Percentiles rank a stretch among this genome's conserved stretches.
These are phyloP conservation scores for Oenanthe javanica DNA, from an alignment of 140 eudicot genomes.

Conservation along the genomic window DNA sequence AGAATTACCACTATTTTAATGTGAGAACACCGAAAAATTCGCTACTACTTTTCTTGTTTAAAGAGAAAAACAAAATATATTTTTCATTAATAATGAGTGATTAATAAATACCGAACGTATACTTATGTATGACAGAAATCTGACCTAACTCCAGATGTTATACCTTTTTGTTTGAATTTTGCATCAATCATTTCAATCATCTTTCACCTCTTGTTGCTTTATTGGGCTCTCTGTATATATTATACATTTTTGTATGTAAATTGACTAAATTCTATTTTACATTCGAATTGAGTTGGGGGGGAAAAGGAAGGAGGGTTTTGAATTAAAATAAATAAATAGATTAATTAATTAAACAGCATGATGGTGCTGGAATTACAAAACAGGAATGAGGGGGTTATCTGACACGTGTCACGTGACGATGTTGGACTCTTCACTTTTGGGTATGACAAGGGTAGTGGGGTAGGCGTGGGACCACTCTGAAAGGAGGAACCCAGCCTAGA, in stretches of 20 bases:
- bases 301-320: not conserved
- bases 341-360: not conserved
- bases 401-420: slow-evolving; percentile 1
- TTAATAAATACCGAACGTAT: no score
- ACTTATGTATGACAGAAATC: no score
- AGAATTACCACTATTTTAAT: no score
- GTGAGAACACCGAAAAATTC: no score
- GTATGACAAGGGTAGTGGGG: not conserved
- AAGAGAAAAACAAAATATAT: no score
- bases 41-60: no score
- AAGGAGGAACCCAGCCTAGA: not conserved
- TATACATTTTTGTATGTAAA: not conserved
- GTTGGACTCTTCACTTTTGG: not conserved
- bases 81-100: no score
- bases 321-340: not conserved
- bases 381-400: not conserved
- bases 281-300: not conserved
- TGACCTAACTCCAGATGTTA: no score
- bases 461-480: not conserved
- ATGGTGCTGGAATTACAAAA: not conserved
- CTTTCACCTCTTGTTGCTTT: not conserved
- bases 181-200: not conserved
- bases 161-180: no score
- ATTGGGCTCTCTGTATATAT: no score
- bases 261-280: not conserved